Evolutionary conservation across 2,329 filamentous ascomycete genomes (phyloP).

Genomic region (Pestalotiopsis fici): DNA sequence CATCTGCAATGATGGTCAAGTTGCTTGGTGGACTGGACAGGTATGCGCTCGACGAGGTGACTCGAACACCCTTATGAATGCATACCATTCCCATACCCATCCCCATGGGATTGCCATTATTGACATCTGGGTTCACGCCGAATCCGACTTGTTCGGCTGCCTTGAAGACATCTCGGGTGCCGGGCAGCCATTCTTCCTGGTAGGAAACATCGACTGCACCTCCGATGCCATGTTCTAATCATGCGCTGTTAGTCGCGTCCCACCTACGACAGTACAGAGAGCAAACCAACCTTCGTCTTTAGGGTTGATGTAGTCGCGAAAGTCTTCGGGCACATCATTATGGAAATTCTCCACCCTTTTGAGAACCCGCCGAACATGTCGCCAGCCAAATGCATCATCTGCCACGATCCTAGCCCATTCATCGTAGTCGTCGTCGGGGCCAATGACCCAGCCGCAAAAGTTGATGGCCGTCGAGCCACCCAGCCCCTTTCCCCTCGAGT

Average conservation of each 20-base stretch:
- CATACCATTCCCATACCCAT: constrained; percentile 22
- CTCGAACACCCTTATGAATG: constrained; percentile 35
- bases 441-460: constrained; percentile 44
- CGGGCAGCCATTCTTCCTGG: constrained; percentile 16
- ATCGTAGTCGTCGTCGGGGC: constrained; percentile 53
- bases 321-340: constrained; percentile 27
- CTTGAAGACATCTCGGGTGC: constrained; percentile 13
- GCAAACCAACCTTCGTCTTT: constrained; percentile 10
- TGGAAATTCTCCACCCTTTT: constrained; percentile 50
- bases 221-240: constrained; percentile 18
- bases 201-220: constrained; percentile 21
- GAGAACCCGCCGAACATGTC: constrained; percentile 29
- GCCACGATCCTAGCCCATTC: constrained; percentile 47
- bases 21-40: constrained; percentile 12
- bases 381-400: constrained; percentile 51
- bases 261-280: neutral
- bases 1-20: constrained; percentile 11
- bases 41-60: constrained; percentile 40
- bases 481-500: constrained; percentile 39
- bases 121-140: constrained; percentile 18
- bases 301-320: constrained; percentile 35
- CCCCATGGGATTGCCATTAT: constrained; percentile 19
- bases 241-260: neutral
- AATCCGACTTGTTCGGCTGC: constrained; percentile 17
- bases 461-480: constrained; percentile 44